Evolutionary conservation across 2,329 filamentous ascomycete genomes (phyloP), one percentile per base, ranked within the genome.

Genomic region (Aspergillus caelatus): DNA sequence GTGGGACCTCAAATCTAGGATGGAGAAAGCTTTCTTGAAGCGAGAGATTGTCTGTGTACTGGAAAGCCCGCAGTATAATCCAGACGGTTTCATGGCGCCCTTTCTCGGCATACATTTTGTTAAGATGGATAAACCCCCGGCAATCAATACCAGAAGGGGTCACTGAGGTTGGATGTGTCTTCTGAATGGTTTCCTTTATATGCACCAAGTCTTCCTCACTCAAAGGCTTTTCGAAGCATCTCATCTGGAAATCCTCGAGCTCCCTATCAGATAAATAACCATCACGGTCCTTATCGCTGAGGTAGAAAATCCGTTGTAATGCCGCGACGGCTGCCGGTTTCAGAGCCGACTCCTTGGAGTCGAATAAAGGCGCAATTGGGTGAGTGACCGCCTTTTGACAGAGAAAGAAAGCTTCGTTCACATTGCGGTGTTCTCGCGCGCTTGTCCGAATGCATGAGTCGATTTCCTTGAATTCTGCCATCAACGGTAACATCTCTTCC

Each of bases 401-500:
- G 16, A 99, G 88, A 74, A 97, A 98, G 81, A 99, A 98, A 64
- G 94, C 93, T 78, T 94, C 94, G 76, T 97, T 96, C 76, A 97
- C 92, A 78, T 97, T 97, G 71, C 91, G 89, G 74, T 97, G 93
- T 72, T 97, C 92, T 71, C 92, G 88, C 23, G 94, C 93, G 78
- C 94, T 98, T 10, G 94, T 93, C 61, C 95, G 88, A 75, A 99
- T 98, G 79, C 95, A 99, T 0, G 94, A 97, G 77, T 99, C 95
- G 67, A 99, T 97, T 78, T 98, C 95, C 75, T 97, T 94, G 80
- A 98, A 99, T 80, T 99, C 95, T 65, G 92, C 90, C 95, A 99
- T 97, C 68, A 99, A 90, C 0, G 95, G 95, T 36, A 98, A 84
- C 93, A 99, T 97, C 81, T 99, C 95, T 77, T 98, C 95, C 72